Base-by-base conservation (phyloP, 345 rosid species). In the Noccaea caerulescens region DNA sequence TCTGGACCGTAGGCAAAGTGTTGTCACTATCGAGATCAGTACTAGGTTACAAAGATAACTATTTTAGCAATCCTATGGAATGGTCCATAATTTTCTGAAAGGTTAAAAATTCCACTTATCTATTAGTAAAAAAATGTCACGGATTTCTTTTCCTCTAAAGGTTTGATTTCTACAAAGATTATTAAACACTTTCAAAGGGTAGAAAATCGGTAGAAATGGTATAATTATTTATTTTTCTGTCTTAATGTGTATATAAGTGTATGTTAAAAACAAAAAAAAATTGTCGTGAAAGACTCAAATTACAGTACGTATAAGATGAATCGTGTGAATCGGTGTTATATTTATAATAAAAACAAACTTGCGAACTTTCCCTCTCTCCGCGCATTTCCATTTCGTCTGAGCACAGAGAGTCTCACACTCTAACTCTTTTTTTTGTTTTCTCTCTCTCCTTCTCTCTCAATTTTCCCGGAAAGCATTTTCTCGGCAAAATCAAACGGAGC, bases 311-410 rank as follows among this genome's bases (percentile, higher is more conserved):
- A 52, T 52, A 9, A 52, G 10, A 42, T 53, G 68, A 60, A 59
- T 18, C 65, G 5, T 16, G 44, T 4, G 25, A 69, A 37, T 37
- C 10, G 2, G 11, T 32, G 33, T 39, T 4, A 37, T 34, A 34
- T 34, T 14, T 33, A 8, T 16, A 18, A 49, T 8, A 25, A 72
- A 73, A 27, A 54, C 46, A 73, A 73, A 50, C 61, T 54, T 10
- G n/a, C 10, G 2, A 63, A 43, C 69, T 27, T 41, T 75, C 54
- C 52, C 47, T 73, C 71, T 56, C 75, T 69, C 75, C 67, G 71
- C 79, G 79, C 74, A 61, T 55, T 63, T 57, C 62, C 73, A 68
- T 61, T 8, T 46, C 52, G 12, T 65, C 43, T 64, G 8, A 12
- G 5, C 2, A 55, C 23, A 58, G 58, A 45, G 49, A 13, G 16